Evolutionary conservation across 2,329 filamentous ascomycete species (phyloP), one percentile per base, ranked within the genome.

Genomic region (Zasmidium angulare): DNA sequence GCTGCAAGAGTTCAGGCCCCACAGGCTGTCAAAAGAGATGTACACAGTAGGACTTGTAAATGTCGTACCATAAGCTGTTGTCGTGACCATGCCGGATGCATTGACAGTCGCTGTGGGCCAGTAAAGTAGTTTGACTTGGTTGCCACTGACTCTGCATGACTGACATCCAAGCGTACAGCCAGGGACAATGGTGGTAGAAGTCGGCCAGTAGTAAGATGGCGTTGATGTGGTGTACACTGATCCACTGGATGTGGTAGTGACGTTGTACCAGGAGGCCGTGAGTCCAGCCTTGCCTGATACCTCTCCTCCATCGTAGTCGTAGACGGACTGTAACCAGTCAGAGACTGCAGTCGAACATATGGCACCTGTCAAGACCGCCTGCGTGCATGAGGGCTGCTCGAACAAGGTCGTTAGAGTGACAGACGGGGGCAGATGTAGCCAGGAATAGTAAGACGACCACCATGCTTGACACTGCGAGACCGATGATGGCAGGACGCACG

Each of bases 41-140:
- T 68, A 68, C 12, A 67, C 57, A 4, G 65, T 67, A 1, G 66
- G 66, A 7, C 61, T 67, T 0, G 63, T 66, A 20, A 68, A 58
- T 1, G 63, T 64, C 2, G 54, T 59, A 14, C 58, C 58, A 4
- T 59, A 40, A 11, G 60, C 47, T 9, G 61, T 50, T 12, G 55
- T 52, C 6, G 60, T 65, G 12, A 57, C 49, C 10, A 59, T 52
- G 20, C 57, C 54, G n/a, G 53, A 20, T 14, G 46, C 20, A 9
- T 46, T 59, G 7, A 58, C 55, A 2, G 57, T 60, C 10, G 46
- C 50, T 4, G 62, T 58, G 10, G 63, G 64, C 64, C 64, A 67
- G 57, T 65, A 65, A 20, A 59, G 55, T 1, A 67, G 21, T 43
- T 64, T 55, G 14, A 67, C 64, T 20, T 29, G 60, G 19, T 56